Evolutionary conservation across 164 flowering plant genomes (phyloP).

Genomic region (Houttuynia cordata): DNA sequence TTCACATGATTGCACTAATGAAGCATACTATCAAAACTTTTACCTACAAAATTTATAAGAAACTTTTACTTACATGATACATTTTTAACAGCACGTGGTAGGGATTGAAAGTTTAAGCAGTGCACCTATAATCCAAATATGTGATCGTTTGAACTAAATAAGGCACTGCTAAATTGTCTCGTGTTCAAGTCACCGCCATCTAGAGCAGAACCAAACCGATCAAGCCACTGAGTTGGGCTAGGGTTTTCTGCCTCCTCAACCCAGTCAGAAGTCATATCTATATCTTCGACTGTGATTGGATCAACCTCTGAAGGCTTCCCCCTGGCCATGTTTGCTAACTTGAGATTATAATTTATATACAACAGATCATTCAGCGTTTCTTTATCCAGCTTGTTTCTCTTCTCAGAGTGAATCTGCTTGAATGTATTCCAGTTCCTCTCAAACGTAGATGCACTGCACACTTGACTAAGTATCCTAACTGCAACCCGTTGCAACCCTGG

Average conservation of each 20-base stretch:
- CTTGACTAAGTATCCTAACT: conserved; percentile 79
- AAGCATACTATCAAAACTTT: too few species aligned
- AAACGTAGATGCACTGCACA: conserved; percentile 61
- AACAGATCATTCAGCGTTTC: conserved; percentile 64
- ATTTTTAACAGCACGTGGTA: neutral
- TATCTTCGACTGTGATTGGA: conserved; percentile 65
- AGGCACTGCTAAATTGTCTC: conserved; percentile 54
- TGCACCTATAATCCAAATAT: conserved; percentile 49
- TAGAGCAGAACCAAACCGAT: conserved; percentile 58
- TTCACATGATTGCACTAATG: too few species aligned
- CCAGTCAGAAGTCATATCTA: conserved; percentile 97
- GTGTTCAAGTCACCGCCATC: conserved; percentile 79
- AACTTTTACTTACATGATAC: too few species aligned
- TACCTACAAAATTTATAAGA: too few species aligned
- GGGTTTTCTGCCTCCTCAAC: conserved; percentile 78
- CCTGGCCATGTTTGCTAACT: conserved; percentile 41
- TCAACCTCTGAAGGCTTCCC: conserved; percentile 43
- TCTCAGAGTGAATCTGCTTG: conserved; percentile 76
- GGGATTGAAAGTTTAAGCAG: conserved; percentile 37
- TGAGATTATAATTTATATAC: conserved; percentile 71
- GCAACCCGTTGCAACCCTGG: conserved; percentile 82
- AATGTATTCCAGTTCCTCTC: conserved; percentile 74
- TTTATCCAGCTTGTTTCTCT: conserved; percentile 74
- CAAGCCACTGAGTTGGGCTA: conserved; percentile 78
- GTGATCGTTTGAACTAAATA: conserved; percentile 51